Percentiles rank a stretch among this genome's conserved stretches.
These are phyloP conservation scores for Deakozyma indianensis DNA, from an alignment of 805 yeast species.

Conservation along the genomic window DNA sequence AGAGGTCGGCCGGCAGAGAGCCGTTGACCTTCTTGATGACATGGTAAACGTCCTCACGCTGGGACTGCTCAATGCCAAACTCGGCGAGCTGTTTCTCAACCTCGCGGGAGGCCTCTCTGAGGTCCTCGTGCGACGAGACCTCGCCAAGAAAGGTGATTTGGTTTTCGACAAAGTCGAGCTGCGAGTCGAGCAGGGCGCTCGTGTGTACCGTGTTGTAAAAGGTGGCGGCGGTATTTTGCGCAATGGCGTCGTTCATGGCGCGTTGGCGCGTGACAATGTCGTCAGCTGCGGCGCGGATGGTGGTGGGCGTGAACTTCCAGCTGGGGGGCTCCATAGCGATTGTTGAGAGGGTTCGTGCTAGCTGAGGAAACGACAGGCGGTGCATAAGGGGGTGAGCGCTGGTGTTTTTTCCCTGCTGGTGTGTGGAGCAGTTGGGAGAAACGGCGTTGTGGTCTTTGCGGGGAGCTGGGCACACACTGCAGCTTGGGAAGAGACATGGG, in stretches of 20 bases:
- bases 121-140: slow-evolving; percentile 47
- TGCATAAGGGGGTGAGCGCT: too few relatives aligned
- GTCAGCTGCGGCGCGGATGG: slow-evolving; percentile 30
- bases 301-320: slow-evolving; percentile 49
- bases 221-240: slow-evolving; percentile 32
- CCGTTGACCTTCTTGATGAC: slow-evolving; percentile 36
- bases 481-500: too few relatives aligned
- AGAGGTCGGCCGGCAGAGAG: slow-evolving; percentile 23
- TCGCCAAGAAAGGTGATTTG: slow-evolving; percentile 48
- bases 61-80: slow-evolving; percentile 45
- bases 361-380: not conserved
- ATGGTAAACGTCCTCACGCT: slow-evolving; percentile 52
- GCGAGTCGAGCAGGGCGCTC: slow-evolving; percentile 22
- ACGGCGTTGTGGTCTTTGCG: too few relatives aligned
- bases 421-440: too few relatives aligned
- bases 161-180: slow-evolving; percentile 27
- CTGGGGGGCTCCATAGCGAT: slow-evolving; percentile 20
- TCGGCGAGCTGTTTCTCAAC: slow-evolving; percentile 46
- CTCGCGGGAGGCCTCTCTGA: slow-evolving; percentile 56
- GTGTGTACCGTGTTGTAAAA: slow-evolving; percentile 44
- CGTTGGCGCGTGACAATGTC: slow-evolving; percentile 30
- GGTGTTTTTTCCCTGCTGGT: too few relatives aligned
- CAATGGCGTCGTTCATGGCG: slow-evolving; percentile 39
- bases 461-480: too few relatives aligned
- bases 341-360: not conserved